Evolutionary conservation across 1,284 basidiomycete species (phyloP).

Genomic region (Exobasidium rhododendri): DNA sequence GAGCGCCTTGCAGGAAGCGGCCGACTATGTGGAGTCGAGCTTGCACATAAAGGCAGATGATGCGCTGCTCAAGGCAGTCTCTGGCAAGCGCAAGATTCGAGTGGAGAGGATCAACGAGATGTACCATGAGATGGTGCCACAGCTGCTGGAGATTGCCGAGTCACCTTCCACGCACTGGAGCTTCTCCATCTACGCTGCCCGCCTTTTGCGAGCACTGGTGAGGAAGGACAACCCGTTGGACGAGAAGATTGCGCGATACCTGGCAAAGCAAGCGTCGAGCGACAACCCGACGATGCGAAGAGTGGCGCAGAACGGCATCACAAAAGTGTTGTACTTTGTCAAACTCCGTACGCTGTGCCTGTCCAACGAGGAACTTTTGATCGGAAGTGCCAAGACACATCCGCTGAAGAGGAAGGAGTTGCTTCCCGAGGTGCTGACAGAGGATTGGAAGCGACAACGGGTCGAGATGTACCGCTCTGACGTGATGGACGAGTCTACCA

Average conservation of each 20-base stretch:
- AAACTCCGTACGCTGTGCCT: slow-evolving; percentile 79
- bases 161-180: slow-evolving; percentile 81
- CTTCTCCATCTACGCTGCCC: slow-evolving; percentile 74
- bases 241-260: slow-evolving; percentile 62
- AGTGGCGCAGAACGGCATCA: slow-evolving; percentile 72
- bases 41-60: slow-evolving; percentile 10
- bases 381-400: slow-evolving; percentile 62
- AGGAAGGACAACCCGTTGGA: slow-evolving; percentile 71
- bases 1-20: slow-evolving; percentile 24
- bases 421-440: slow-evolving; percentile 39
- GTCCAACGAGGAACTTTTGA: slow-evolving; percentile 69
- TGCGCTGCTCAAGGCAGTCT: slow-evolving; percentile 49
- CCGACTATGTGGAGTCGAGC: slow-evolving; percentile 17
- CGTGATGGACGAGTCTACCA: slow-evolving; percentile 46
- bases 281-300: slow-evolving; percentile 76
- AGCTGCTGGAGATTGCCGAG: slow-evolving; percentile 68
- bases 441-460: slow-evolving; percentile 64
- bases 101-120: slow-evolving; percentile 55
- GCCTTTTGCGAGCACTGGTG: slow-evolving; percentile 70
- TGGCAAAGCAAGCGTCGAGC: slow-evolving; percentile 59
- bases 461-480: slow-evolving; percentile 57
- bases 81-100: slow-evolving; percentile 44
- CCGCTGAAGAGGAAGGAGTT: slow-evolving; percentile 62
- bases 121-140: slow-evolving; percentile 59
- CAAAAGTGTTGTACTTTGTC: slow-evolving; percentile 71